Evolutionary conservation across 768 basidiomycete genomes (phyloP).

Genomic region (Lepiota subincarnata): DNA sequence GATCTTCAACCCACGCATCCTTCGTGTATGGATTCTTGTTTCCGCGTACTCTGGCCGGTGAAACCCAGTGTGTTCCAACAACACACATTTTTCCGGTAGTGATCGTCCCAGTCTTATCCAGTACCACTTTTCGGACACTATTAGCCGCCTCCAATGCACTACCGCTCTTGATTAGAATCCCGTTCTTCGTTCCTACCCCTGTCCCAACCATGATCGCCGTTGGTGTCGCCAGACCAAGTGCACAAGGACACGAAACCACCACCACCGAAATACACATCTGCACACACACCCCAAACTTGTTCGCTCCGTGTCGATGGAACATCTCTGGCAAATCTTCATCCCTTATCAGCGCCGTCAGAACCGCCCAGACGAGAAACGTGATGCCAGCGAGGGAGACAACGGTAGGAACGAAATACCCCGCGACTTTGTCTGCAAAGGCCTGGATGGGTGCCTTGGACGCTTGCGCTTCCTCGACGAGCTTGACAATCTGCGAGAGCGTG

Average conservation of each 20-base stretch:
- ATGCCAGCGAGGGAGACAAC: conserved; percentile 78
- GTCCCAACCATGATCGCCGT: conserved; percentile 99
- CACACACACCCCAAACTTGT: conserved; percentile 85
- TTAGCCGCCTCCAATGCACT: conserved; percentile 89
- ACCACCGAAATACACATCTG: conserved; percentile 98
- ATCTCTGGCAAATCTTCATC: conserved; percentile 68
- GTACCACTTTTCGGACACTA: conserved; percentile 71
- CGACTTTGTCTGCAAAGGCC: conserved; percentile 90
- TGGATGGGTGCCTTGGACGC: conserved; percentile 98
- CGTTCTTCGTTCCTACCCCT: conserved; percentile 93
- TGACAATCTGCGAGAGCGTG: conserved; percentile 92
- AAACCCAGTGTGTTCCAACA: conserved; percentile 71
- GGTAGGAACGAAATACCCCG: conserved; percentile 91
- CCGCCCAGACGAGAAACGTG: conserved; percentile 84
- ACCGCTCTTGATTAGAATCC: conserved; percentile 97
- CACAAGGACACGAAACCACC: conserved; percentile 98
- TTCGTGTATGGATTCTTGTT: conserved; percentile 40
- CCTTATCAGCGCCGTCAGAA: conserved; percentile 56
- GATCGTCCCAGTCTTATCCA: conserved; percentile 98
- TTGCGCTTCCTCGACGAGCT: conserved; percentile 96
- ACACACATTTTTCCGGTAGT: conserved; percentile 93
- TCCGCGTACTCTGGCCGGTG: conserved; percentile 17
- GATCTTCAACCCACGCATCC: conserved; percentile 36
- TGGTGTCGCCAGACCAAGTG: conserved; percentile 91
- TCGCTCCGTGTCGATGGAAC: conserved; percentile 82